phyloP scores from a whole-genome alignment of 1,284 basidiomycete species.

The Crucibulum parvulum region DNA sequence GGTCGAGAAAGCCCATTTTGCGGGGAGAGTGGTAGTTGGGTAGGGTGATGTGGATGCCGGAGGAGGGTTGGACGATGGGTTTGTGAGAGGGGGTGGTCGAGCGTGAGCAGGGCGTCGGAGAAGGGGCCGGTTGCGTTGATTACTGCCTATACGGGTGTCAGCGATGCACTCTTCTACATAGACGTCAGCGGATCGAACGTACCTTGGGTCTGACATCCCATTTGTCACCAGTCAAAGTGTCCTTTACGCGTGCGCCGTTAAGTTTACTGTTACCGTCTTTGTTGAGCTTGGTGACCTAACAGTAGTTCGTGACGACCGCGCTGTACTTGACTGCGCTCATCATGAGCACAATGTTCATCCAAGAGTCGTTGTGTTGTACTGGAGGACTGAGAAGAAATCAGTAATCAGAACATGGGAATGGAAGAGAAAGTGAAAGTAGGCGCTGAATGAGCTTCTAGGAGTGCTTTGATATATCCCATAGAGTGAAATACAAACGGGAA shows the following conservation, averaged over 20 bases:
- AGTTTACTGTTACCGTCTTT: conserved; percentile 76
- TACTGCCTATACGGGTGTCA: conserved; percentile 74
- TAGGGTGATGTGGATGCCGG: conserved; percentile 97
- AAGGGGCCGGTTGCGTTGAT: conserved; percentile 99
- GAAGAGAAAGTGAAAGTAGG: not conserved
- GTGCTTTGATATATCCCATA: no score
- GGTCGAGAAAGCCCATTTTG: conserved; percentile 95
- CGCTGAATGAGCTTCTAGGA: no score
- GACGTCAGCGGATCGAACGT: conserved; percentile 3
- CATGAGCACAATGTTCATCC: conserved; percentile 96
- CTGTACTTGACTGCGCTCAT: conserved; percentile 96
- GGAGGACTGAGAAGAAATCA: not conserved
- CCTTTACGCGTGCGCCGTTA: conserved; percentile 80
- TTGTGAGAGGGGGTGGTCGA: conserved; percentile 89
- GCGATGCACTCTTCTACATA: not conserved
- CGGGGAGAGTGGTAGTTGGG: conserved; percentile 97
- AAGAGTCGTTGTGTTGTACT: conserved; percentile 98
- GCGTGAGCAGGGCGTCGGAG: conserved; percentile 84
- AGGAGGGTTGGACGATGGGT: conserved; percentile 92
- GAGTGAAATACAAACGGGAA: no score
- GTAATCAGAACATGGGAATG: not conserved
- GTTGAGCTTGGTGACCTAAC: conserved; percentile 83
- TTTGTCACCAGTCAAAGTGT: conserved; percentile 80
- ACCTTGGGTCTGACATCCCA: conserved; percentile 81
- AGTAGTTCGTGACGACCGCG: conserved; percentile 90